A percentile compares a stretch with the other conserved stretches of the same genome.
phyloP scores from a whole-genome alignment of 192 early-diverging fungal genomes.

The Gonapodya sp. region DNA sequence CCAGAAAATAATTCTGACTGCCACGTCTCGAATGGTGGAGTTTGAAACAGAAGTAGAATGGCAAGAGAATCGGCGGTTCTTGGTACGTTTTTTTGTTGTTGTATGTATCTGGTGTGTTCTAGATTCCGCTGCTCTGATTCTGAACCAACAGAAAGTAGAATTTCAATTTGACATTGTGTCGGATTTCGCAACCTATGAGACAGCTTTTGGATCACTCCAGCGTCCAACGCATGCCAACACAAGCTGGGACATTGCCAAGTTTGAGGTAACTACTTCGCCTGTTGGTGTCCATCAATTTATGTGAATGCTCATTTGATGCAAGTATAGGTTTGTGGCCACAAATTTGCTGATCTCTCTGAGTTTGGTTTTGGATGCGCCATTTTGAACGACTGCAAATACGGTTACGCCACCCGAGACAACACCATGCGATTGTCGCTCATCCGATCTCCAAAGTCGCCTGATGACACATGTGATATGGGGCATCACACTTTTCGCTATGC shows the following conservation, averaged over 20 bases:
- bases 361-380: conserved; percentile 89
- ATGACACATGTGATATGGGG: conserved; percentile 49
- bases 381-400: conserved; percentile 96
- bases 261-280: conserved; percentile 45
- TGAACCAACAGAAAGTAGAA: no score
- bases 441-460: conserved; percentile 73
- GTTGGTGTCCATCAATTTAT: no score
- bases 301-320: no score
- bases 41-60: conserved; percentile 86
- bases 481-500: conserved; percentile 81
- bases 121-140: conserved; percentile 26
- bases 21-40: conserved; percentile 62
- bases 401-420: conserved; percentile 73
- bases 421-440: conserved; percentile 75
- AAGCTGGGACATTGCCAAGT: conserved; percentile 80
- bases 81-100: conserved; percentile 28
- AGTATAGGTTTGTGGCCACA: conserved; percentile 79
- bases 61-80: conserved; percentile 79
- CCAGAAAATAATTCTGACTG: conserved; percentile 69
- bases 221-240: conserved; percentile 95
- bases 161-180: conserved; percentile 77
- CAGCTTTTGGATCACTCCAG: conserved; percentile 84
- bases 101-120: conserved; percentile 6
- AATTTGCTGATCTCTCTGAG: conserved; percentile 94
- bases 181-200: conserved; percentile 89